Conservation (phyloP, 1,284 basidiomycete species). For the Vanrija sp. region DNA sequence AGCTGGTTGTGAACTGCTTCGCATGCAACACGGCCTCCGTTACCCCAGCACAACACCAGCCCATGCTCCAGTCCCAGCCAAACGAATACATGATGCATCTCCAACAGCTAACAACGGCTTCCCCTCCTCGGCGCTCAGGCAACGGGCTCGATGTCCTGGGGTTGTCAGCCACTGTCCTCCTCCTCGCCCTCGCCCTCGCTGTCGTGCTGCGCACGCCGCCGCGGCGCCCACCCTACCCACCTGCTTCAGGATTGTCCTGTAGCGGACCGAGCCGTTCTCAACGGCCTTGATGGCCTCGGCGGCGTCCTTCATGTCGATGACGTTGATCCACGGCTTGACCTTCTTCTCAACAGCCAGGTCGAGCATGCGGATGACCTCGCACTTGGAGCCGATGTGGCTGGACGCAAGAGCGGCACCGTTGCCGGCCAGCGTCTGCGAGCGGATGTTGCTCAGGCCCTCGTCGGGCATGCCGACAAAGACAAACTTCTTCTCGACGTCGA, state of each 20-base stretch:
- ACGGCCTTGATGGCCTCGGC: constrained; percentile 57
- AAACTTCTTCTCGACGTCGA: constrained; percentile 57
- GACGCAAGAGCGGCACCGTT: constrained; percentile 52
- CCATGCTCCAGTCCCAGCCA: too few species aligned
- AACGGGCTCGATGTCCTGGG: constrained; percentile 6
- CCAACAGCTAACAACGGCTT: too few species aligned
- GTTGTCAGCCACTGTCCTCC: too few species aligned
- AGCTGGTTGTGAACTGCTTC: too few species aligned
- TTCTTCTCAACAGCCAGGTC: constrained; percentile 58
- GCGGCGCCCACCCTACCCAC: too few species aligned
- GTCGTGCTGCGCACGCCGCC: too few species aligned
- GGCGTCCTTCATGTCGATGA: constrained; percentile 59
- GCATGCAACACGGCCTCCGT: too few species aligned
- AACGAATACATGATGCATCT: not conserved
- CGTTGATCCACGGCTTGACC: constrained; percentile 56
- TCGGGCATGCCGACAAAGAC: constrained; percentile 56
- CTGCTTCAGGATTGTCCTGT: constrained; percentile 53
- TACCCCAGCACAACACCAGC: too few species aligned
- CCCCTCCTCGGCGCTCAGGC: not conserved
- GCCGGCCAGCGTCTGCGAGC: constrained; percentile 45
- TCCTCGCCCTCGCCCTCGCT: too few species aligned
- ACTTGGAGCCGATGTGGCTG: constrained; percentile 61
- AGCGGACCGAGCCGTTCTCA: constrained; percentile 56
- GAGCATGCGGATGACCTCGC: constrained; percentile 61
- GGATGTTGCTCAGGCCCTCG: constrained; percentile 38